Base-by-base conservation (phyloP, 2,329 filamentous ascomycete genomes). In the Cladorrhinum sp. region DNA sequence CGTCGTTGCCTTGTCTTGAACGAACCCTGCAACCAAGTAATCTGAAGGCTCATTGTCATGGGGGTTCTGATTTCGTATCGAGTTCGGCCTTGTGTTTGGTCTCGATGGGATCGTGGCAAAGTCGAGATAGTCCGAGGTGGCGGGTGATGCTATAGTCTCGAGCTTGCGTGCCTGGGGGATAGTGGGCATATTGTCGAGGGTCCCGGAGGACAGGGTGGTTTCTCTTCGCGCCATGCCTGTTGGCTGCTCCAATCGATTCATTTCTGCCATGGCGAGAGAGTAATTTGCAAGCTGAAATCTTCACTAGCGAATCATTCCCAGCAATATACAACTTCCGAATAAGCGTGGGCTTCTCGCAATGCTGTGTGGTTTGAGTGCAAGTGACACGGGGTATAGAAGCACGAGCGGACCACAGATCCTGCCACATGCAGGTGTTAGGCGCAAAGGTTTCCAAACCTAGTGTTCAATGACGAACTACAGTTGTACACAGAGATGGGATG, bases 11-110 rank as follows among this genome's bases (percentile, higher is more conserved):
- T 61, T 62, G 4, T 73, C 69, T 54, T 77, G 73, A 1, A 73
- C 71, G 12, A 62, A 60, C 5, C 72, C 73, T 36, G 70, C 73
- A 55, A 77, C 77, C 32, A 77, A 48, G 63, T 77, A 76, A 63
- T 79, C 76, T 12, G 69, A 62, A 9, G 76, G 68, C 48, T 71
- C 66, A n/a, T 58, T 59, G 29, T 65, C 65, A 41, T 60, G 36
- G 20, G 51, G 29, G 9, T 38, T 58, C 41, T 58, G 59, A 9
- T 36, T 60, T 8, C 48, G 54, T 8, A 62, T 32, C 1, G 60
- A 63, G 57, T 57, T 58, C n/a, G 65, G 57, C 38, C 62, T 62
- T 12, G 53, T 56, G 18, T 25, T 38, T 16, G 52, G 52, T 41
- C 52, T 41, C 41, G 41, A 45, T 18, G 41, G 41, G 16, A 45